Evolutionary conservation across 805 yeast genomes (phyloP), one percentile per base, ranked within the genome.

Genomic region (Metschnikowia similis): DNA sequence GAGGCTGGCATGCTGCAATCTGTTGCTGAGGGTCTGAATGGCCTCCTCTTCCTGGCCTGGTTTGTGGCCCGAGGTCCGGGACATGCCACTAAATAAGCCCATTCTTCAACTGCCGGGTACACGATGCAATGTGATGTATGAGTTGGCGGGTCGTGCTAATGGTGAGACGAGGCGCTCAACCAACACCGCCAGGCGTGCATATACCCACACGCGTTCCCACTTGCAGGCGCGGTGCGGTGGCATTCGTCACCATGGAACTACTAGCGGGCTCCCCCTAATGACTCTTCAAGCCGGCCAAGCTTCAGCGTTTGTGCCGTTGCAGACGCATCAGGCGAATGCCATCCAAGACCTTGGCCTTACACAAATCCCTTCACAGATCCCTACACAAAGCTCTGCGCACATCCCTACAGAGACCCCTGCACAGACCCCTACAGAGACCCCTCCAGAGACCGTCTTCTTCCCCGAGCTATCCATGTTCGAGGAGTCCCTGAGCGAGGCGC

Each of bases 21-120:
- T 75, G 63, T 95, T 96, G 57, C 96, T 88, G 40, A 94, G 74
- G 5, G 94, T 89, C 6, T 92, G 82, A 52, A 94, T 92, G 11
- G 96, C 86, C 61, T 88, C 96, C 58, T 85, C 89, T 3, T 83
- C 92, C 62, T 74, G 71, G 64, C 76, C 71, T 48, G 65, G 52
- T 42, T 59, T 62, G 35, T 58, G 68, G 52, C 63, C 65, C 53
- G 55, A 69, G 56, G 63, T 69, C 26, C 67, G 59, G 38, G 73
- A 57, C 8, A 71, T 67, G 54, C 65, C 69, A 52, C 67, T 70
- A 44, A 72, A 53, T 57, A 70, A 70, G 48, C 71, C 75, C 77
- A 55, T 55, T 10, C 9, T 42, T 30, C 42, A 31, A n/a, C 27
- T 17, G 39, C 37, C 30, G 8, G 16, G 31, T 13, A 32, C 16